Evolutionary conservation across 192 early-diverging fungal species (phyloP), one percentile per base, ranked within the genome.

Genomic region (Phlyctochytrium bullatum): DNA sequence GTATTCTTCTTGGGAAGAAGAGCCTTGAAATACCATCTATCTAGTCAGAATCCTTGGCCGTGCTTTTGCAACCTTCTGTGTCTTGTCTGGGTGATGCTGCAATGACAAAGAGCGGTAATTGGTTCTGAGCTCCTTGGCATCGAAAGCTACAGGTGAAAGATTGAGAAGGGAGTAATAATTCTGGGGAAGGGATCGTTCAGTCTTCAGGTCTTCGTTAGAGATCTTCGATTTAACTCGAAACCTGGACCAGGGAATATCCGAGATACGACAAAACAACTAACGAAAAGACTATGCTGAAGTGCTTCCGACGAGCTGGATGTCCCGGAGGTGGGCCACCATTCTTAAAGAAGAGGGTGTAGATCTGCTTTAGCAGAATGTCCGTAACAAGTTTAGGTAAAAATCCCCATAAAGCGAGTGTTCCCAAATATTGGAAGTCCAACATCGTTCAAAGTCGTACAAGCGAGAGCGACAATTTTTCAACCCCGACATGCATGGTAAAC

Each of bases 71-170:
- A 47, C 40, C 6, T 29, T 52, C 34, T 63, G 71, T 47, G 33
- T 36, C 16, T 80, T 73, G 66, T 78, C 81, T 36, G 81, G 81
- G 66, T 83, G 81, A 54, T 60, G 76, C 50, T 67, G 20, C 40
- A 83, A 67, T 24, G 81, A 75, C 53, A 80, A 53, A 30, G 66
- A 6, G 14, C 71, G 62, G 53, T 72, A 79, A 23, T 74, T 54
- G 25, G 64, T 36, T 51, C 70, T 62, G 16, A 83, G 64, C 16
- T 69, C 67, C 63, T 68, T 69, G 1, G 65, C 47, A 50, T 73
- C 64, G 40, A 64, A 63, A 4, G 28, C 25, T 2, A 61, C 24
- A 6, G 52, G 67, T 20, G 61, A 29, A 14, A 80, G 31, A 17
- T 36, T 30, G 10, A 83, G 62, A 31, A 69, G 24, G 24, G 75